Base-by-base conservation (phyloP, 176 grass and related monocot genomes). In the Phyllostachys edulis region DNA sequence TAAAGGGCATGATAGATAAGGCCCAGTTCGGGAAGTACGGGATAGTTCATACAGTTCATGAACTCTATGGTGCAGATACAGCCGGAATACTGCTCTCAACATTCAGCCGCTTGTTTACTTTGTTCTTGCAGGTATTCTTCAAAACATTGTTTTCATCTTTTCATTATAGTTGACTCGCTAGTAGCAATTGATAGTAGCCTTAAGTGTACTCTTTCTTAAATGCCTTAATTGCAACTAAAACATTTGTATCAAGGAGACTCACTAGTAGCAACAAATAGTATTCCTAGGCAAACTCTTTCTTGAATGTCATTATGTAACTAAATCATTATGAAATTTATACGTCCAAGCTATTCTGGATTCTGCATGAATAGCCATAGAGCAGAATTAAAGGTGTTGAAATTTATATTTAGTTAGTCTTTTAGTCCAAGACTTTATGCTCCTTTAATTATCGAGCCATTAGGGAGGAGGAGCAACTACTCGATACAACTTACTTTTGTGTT, bases 1-100 rank as follows among this genome's bases (percentile, higher is more conserved):
- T 98, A 88, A 90, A 89, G 29, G 96, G 96, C 87, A 98, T 98
- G 75, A 86, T 98, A 69, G 96, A 98, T 68, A 98, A 98, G 83
- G 89, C 87, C 23, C 96, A 98, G 71, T 98, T 98, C 77, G 96
- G 92, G 13, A 69, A 90, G 1, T 85, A 88, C 1, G 96, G 96
- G 23, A 92, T 98, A 86, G 89, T 98, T 73, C 96, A 98, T 82
- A 91, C 89, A 12, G 89, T 98, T 72, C 87, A 98, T 90, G 96
- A 98, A 69, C 85, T 98, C 6, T 98, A 98, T 77, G 96, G 96
- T 60, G 76, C 96, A 69, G 91, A 95, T 82, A 78, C 69, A 47
- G 89, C 96, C 72, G 96, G 96, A 81, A 71, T 84, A 78, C 69
- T 98, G 64, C 91, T 98, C 56, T 98, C 95, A 5, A 64, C 90